Base-by-base conservation (phyloP, 225 moss, liverwort and hornwort genomes). In the Thuidium tamariscinum region DNA sequence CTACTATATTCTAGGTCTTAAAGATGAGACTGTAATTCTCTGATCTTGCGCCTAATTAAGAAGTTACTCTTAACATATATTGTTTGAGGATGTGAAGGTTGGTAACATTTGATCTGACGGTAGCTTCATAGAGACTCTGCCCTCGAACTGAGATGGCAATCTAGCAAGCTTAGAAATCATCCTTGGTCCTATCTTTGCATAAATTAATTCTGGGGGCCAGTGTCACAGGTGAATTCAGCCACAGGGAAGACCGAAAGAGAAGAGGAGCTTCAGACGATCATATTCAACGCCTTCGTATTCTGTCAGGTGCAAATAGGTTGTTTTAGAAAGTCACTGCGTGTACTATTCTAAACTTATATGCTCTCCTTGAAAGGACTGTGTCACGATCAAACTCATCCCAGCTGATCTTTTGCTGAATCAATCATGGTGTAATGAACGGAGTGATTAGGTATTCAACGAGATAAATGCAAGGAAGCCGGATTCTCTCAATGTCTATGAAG, bases 221-320 rank as follows among this genome's bases (percentile, higher is more conserved):
- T 91, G 91, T 86, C 51, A 86, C 91, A 94, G 94, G 18, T 89
- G 75, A 90, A 81, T 72, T 16, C 54, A 71, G 46, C 73, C 59
- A 82, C 87, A 62, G 92, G 87, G 66, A 91, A 91, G 86, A 94
- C 85, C 21, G 41, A 80, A 56, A 84, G 72, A 81, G 83, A 88
- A 62, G 91, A 84, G 86, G 91, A 82, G 85, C 93, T 88, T 89
- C 91, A 88, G 74, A 94, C 83, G 51, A 90, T 97, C 81, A 95
- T 97, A 72, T 97, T 97, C 87, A 97, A 97, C 87, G 59, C 95
- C 82, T 97, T 97, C 79, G 97, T 97, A 52, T 95, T 96, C 79
- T 96, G 97, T 84, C 97, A 97, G 94, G 96, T 97, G 86, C 85
- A 41, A 84, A 79, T 51, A 42, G 7, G 62, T 88, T 51, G 37